phyloP scores from a whole-genome alignment of 2,329 filamentous ascomycete genomes.

The Neofusicoccum ribis region DNA sequence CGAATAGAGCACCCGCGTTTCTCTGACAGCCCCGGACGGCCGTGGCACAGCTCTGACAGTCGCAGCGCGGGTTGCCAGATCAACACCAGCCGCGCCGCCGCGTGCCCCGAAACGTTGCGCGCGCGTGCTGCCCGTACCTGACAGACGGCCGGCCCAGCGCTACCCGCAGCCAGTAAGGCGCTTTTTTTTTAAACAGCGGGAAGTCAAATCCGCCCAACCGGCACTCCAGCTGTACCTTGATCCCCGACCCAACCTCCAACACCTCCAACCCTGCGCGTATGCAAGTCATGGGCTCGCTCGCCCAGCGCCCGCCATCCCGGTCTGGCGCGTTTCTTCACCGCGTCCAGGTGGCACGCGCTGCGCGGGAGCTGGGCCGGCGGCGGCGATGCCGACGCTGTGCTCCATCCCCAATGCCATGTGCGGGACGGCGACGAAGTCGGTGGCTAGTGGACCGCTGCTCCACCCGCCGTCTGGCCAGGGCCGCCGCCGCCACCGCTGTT shows the following conservation, averaged over 20 bases:
- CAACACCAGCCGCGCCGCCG: not conserved
- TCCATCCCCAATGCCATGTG: not conserved
- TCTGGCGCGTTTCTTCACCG: not conserved
- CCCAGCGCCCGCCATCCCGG: not conserved
- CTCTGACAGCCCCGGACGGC: not conserved
- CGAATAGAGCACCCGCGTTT: not conserved
- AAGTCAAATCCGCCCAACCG: not conserved
- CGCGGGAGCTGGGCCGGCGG: not conserved
- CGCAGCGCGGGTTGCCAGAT: not conserved
- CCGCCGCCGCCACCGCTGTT: not conserved
- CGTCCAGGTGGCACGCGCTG: not conserved
- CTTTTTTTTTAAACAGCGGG: slow-evolving; percentile 1
- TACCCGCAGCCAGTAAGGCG: not conserved
- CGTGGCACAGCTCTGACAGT: not conserved
- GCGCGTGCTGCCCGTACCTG: not conserved
- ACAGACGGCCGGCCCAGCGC: not conserved
- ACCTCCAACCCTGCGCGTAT: not conserved
- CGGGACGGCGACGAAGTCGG: not conserved
- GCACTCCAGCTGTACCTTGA: not conserved
- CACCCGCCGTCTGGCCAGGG: not conserved
- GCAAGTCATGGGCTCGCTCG: not conserved
- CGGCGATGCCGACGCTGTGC: not conserved
- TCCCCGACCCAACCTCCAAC: not conserved
- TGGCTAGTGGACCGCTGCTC: not conserved
- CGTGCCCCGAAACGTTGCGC: not conserved